Evolutionary conservation across 2,329 filamentous ascomycete species (phyloP), one percentile per base, ranked within the genome.

Genomic region (Chaetomiaceae sp.): DNA sequence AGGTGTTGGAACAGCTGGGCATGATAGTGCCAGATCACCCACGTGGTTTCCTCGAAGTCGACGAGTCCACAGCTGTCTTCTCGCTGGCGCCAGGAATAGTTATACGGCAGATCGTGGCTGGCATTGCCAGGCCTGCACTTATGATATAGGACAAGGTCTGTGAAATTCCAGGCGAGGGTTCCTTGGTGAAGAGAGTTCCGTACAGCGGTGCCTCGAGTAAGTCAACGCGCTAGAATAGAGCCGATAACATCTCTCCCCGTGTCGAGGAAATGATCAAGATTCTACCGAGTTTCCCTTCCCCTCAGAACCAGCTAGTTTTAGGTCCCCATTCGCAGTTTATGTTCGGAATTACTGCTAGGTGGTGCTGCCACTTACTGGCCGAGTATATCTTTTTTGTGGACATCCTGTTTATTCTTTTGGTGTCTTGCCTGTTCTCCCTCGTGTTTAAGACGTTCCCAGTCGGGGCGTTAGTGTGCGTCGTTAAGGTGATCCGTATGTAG

Each of bases 171-270:
- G 9, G 27, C 2, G 16, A 44, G 27, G 41, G 27, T 20, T 32
- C 7, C 25, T 43, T 9, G 41, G 41, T 44, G 21, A n/a, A 27
- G 38, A 41, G 38, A 27, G 38, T 41, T 8, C 6, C 21, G 38
- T 27, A n/a, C 16, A 27, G 38, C 38, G 14, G 41, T 44, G 41
- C 21, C n/a, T 44, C n/a, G n/a, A 43, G 41, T 30, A 43, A 18
- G 41, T 27, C 32, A 33, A 44, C 18, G 27, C 16, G 27, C 27
- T 32, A 32, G 41, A 16, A 32, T 20, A 32, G 41, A 30, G 11
- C 41, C 27, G 41, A 44, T 32, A 44, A 46, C 21, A 46, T 46
- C 43, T 46, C 43, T 46, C 30, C 43, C 32, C 43, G 32, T 25
- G 43, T 46, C 16, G 43, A 46, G 18, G 29, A 27, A 6, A 46